These are phyloP conservation scores for Elaeis oleifera DNA, from an alignment of 202 grass and related monocot genomes.

Conservation along the genomic window DNA sequence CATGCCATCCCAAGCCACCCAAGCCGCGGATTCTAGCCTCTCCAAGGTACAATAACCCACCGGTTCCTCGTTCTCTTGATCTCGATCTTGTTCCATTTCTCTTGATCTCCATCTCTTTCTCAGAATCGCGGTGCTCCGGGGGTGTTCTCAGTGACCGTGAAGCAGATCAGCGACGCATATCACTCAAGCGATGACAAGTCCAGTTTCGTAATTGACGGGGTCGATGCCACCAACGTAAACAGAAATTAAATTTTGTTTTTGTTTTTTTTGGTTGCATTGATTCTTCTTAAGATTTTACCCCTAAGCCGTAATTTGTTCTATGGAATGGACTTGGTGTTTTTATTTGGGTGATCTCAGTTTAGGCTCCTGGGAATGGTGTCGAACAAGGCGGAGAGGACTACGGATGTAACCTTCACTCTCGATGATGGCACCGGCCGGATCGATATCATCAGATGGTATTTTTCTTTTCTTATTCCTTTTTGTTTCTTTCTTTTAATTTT, in stretches of 20 bases:
- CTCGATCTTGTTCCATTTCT: neutral
- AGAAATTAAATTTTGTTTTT: neutral
- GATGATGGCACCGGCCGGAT: slow-evolving; percentile 79
- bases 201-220: slow-evolving; percentile 22
- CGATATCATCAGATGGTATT: slow-evolving; percentile 76
- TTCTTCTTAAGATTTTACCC: too few species aligned
- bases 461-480: neutral
- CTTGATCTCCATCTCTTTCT: neutral
- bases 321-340: neutral
- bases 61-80: neutral
- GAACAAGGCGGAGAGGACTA: slow-evolving; percentile 51
- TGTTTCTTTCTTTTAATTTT: neutral
- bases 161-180: slow-evolving; percentile 67
- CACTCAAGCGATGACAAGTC: slow-evolving; percentile 45
- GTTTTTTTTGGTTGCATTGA: neutral
- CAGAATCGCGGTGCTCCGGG: slow-evolving; percentile 50
- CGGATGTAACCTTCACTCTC: slow-evolving; percentile 61
- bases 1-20: slow-evolving; percentile 46
- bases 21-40: slow-evolving; percentile 50
- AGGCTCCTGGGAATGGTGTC: slow-evolving; percentile 54
- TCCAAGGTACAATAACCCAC: slow-evolving; percentile 43
- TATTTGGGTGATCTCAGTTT: slow-evolving; percentile 28
- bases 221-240: slow-evolving; percentile 18
- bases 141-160: slow-evolving; percentile 65
- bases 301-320: neutral